These are phyloP conservation scores for Cynanchum wilfordii DNA, from an alignment of 257 asterid genomes.

Conservation along the genomic window DNA sequence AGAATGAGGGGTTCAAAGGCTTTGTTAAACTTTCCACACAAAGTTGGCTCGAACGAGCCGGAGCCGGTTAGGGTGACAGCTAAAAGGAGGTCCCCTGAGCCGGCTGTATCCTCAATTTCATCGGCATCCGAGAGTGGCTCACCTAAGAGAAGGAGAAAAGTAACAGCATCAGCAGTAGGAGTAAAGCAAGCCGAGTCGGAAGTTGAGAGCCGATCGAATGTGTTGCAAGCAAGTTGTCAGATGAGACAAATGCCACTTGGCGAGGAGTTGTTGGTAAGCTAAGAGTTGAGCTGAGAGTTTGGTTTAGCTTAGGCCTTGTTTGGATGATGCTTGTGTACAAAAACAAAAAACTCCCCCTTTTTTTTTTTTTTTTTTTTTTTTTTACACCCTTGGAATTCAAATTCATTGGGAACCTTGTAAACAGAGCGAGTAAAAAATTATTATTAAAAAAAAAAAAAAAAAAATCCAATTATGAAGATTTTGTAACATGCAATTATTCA, in stretches of 20 bases:
- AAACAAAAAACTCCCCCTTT: not conserved
- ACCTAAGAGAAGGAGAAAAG: constrained; percentile 47
- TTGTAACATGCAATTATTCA: not conserved
- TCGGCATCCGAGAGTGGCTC: constrained; percentile 50
- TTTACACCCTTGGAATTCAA: not conserved
- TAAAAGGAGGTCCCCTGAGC: constrained; percentile 60
- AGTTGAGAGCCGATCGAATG: constrained; percentile 45
- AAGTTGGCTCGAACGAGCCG: constrained; percentile 69
- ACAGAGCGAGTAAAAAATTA: not conserved
- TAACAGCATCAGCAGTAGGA: constrained; percentile 20
- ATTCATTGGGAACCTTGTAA: constrained; percentile 6
- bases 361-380: not conserved
- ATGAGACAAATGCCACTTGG: constrained; percentile 38
- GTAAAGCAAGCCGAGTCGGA: constrained; percentile 54
- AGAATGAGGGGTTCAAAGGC: constrained; percentile 92
- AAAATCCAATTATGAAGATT: too few species aligned
- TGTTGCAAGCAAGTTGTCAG: constrained; percentile 29
- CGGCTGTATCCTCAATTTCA: constrained; percentile 30
- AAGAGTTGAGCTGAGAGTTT: not conserved
- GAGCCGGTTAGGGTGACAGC: constrained; percentile 70
- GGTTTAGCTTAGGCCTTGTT: constrained; percentile 14
- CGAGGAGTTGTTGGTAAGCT: constrained; percentile 42
- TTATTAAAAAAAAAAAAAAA: not conserved
- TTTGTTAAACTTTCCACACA: constrained; percentile 68
- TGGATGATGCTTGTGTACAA: constrained; percentile 14